Evolutionary conservation across 352 stramenopile genomes (phyloP), one percentile per base, ranked within the genome.

Genomic region (Phytophthora gonapodyides): DNA sequence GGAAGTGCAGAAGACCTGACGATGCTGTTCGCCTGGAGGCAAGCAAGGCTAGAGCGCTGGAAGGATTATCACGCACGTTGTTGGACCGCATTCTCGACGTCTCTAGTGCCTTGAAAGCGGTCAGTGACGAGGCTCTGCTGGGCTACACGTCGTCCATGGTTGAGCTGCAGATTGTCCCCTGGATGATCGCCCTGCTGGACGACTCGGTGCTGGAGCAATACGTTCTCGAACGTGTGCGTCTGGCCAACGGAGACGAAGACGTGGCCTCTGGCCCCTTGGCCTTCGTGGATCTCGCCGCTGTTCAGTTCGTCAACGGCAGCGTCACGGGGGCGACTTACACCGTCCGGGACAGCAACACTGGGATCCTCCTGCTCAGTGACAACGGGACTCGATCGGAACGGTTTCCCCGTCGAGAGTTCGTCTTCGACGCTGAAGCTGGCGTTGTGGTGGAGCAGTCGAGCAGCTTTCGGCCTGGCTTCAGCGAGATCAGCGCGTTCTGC

Each of bases 401-500:
- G 4, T 71, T 81, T n/a, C 50, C 57, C 11, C 54, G 30, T 1
- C 19, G 72, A 43, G 62, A 62, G 1, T 61, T 74, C 3, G 45
- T 56, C 0, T 85, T 89, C 34, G 45, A 78, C 12, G 34, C 44
- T 5, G 0, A 5, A 5, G 7, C 38, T 12, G 42, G 17, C 12
- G 34, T 16, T 2, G 38, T 69, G 3, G 47, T 64, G 0, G 16
- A 54, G 6, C 41, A 48, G 13, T 72, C 59, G 11, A 63, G 35
- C 13, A 55, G 31, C 5, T 67, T 73, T 11, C 43, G 65, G 0
- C 43, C 62, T 6, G 76, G 72, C 1, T 86, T 87, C 47, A 60
- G 57, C 2, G 78, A 90, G 30, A 45, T 90, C 5, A 35, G 41
- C 2, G 63, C 75, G 1, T 90, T 86, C 41, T 90, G 81, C 47